These are phyloP conservation scores for Elsinoe necatrix DNA, from an alignment of 2,329 filamentous ascomycete genomes.

Conservation along the genomic window DNA sequence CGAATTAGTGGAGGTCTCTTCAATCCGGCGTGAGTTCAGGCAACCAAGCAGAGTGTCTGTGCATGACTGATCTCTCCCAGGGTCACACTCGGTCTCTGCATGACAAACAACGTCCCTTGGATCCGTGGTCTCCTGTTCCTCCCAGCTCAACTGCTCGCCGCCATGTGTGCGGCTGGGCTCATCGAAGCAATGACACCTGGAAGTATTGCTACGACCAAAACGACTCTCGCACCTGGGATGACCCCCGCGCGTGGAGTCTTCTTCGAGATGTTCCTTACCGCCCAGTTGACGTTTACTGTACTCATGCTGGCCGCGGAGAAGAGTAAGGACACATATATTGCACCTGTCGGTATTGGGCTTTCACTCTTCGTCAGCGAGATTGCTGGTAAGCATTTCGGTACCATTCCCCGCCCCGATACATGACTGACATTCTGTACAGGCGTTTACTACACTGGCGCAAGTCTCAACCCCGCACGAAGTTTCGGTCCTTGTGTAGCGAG, in stretches of 20 bases:
- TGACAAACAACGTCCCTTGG: slow-evolving; percentile 23
- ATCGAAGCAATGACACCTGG: slow-evolving; percentile 26
- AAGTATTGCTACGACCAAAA: slow-evolving; percentile 24
- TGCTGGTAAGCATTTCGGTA: slow-evolving; percentile 16
- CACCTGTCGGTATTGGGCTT: slow-evolving; percentile 22
- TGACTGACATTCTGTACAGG: slow-evolving; percentile 16
- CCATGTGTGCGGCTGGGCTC: slow-evolving; percentile 27
- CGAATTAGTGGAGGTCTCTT: slow-evolving; percentile 26
- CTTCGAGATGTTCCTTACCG: slow-evolving; percentile 30
- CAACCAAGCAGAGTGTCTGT: not conserved
- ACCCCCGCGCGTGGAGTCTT: slow-evolving; percentile 27
- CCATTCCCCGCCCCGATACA: not conserved
- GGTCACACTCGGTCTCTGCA: slow-evolving; percentile 26
- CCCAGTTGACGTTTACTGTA: slow-evolving; percentile 26
- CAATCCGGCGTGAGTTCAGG: slow-evolving; percentile 19
- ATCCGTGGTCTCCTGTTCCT: slow-evolving; percentile 25
- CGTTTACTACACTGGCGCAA: slow-evolving; percentile 29
- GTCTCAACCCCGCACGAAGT: slow-evolving; percentile 28
- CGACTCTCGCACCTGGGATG: slow-evolving; percentile 24
- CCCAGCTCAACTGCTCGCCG: slow-evolving; percentile 26
- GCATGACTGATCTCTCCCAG: not conserved
- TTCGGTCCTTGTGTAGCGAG: slow-evolving; percentile 28
- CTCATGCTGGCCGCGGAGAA: slow-evolving; percentile 32
- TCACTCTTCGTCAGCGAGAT: slow-evolving; percentile 24
- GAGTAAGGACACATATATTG: slow-evolving; percentile 27